phyloP scores from a whole-genome alignment of 768 basidiomycete genomes.

The Amyloporia xantha region DNA sequence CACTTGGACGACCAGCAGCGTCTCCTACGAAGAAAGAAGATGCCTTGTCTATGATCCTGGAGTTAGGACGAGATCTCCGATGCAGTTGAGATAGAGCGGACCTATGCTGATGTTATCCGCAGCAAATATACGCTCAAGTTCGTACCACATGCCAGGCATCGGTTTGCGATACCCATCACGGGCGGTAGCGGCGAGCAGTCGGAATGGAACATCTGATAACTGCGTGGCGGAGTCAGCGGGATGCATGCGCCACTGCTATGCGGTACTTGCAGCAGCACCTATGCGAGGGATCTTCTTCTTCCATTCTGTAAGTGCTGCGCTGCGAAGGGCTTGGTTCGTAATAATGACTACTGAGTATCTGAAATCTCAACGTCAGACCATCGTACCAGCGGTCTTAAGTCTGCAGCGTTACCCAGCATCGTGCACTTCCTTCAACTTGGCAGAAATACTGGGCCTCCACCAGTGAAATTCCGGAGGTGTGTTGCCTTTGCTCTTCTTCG shows the following conservation, averaged over 20 bases:
- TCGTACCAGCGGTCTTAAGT: neutral
- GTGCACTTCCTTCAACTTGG: conserved; percentile 52
- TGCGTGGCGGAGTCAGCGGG: conserved; percentile 21
- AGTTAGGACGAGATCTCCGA: neutral
- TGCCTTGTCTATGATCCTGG: conserved; percentile 43
- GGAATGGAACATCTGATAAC: conserved; percentile 72
- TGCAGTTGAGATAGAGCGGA: conserved; percentile 22
- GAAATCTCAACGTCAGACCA: neutral
- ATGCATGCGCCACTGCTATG: neutral
- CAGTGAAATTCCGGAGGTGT: conserved; percentile 55
- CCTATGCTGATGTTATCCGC: conserved; percentile 60
- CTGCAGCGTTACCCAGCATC: conserved; percentile 47
- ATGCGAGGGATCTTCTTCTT: conserved; percentile 70
- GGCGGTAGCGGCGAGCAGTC: conserved; percentile 68
- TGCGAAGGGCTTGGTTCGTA: conserved; percentile 67
- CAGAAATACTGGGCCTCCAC: conserved; percentile 64
- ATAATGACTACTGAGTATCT: conserved; percentile 73
- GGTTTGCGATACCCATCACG: conserved; percentile 81
- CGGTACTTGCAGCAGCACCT: conserved; percentile 46
- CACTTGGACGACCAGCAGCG: conserved; percentile 73
- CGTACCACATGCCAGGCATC: conserved; percentile 80
- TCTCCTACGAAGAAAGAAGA: conserved; percentile 82
- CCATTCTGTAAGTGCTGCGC: conserved; percentile 52
- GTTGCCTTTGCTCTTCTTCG: conserved; percentile 37
- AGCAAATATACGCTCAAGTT: conserved; percentile 55